Base-by-base conservation (phyloP, 2,329 filamentous ascomycete genomes). In the Juglanconis sp. region DNA sequence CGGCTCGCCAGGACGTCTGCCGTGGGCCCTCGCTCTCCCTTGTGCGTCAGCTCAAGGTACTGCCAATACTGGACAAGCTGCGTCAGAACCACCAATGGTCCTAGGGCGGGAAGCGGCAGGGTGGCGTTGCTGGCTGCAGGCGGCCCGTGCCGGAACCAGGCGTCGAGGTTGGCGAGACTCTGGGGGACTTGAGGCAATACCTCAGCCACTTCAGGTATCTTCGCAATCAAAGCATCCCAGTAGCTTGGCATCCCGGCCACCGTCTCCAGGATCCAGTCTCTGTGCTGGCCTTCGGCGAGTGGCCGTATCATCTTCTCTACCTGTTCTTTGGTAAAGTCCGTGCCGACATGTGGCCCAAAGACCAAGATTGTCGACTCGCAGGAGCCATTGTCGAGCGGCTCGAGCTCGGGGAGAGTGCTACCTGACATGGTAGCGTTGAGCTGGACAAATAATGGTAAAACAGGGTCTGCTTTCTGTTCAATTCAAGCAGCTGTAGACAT, bases 1-100 rank as follows among this genome's bases (percentile, higher is more conserved):
- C 7, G 68, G 68, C 63, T 71, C 67, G 32, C 61, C 54, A 63
- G 65, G 15, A 59, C 62, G 4, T 63, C 31, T n/a, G n/a, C n/a
- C n/a, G n/a, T n/a, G n/a, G n/a, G n/a, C n/a, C n/a, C n/a, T n/a
- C n/a, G n/a, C n/a, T n/a, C n/a, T 7, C 47, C 47, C 30, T 15
- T 3, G 38, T 44, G 36, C 10, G 36, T 53, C 36, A 53, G 24
- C 51, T 42, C 35, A 8, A 69, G 64, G 53, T 66, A 71, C 4
- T 50, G 55, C 46, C 61, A 60, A 60, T 76, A 76, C 53, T 76
- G 67, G 6, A 65, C 65, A 8, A 77, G 65, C n/a, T 79, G 76
- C 4, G 67, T 66, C 49, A 74, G 65, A 15, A 78, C 69, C 6
- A 76, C 71, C 5, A 79, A 67, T 0, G 75, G 75, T 24, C 77